Evolutionary conservation across 129 eudicot genomes (phyloP).

Genomic region (Helianthus annuus): HanXRQr2.0-SUNRISE NC_035435.2:132933980-132934479

Average conservation of each 20-base stretch:
- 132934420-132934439: constrained; percentile 67
- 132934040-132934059: neutral
- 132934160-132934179: constrained; percentile 12
- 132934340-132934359: constrained; percentile 88
- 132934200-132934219: constrained; percentile 28
- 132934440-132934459: constrained; percentile 41
- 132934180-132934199: constrained; percentile 24
- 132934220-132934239: constrained; percentile 21
- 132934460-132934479: constrained; percentile 76
- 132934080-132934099: neutral
- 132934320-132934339: constrained; percentile 98
- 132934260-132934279: constrained; percentile 95
- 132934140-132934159: constrained; percentile 12
- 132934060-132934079: no score
- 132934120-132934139: neutral
- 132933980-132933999: no score
- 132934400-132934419: constrained; percentile 92
- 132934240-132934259: constrained; percentile 87
- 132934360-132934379: constrained; percentile 85
- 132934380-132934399: constrained; percentile 94
- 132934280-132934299: constrained; percentile 88
- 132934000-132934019: no score
- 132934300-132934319: constrained; percentile 86
- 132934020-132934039: neutral
- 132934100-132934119: no score